Base-by-base conservation (phyloP, 2,329 filamentous ascomycete genomes). In the Fusarium nodosum region DNA sequence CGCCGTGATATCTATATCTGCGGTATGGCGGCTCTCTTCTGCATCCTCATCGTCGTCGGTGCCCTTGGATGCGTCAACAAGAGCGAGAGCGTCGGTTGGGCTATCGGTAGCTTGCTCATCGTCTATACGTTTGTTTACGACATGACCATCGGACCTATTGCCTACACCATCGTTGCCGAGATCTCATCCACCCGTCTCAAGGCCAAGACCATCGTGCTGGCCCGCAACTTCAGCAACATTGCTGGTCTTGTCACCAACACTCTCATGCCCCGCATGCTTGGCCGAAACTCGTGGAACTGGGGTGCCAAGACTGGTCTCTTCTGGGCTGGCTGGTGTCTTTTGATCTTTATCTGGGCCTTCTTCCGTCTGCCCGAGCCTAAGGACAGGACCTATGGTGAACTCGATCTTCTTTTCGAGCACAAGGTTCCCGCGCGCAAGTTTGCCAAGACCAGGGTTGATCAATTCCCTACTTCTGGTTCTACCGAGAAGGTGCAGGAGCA, bases 161-260 rank as follows among this genome's bases (percentile, higher is more conserved):
- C 91, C 80, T 97, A 96, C 81, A 94, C 93, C 0, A 86, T 97
- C 30, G 93, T 97, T 7, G 87, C 83, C 3, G 83, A 85, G 71
- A 76, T 84, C 6, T 78, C 79, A 0, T 83, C 82, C 7, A 83
- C 80, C n/a, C 80, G 81, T 36, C 78, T 85, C 28, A 79, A 82
- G 30, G 81, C 79, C 39, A 82, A 84, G 73, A 82, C 81, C 0
- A 80, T 85, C 33, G 82, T 82, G 15, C 60, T 85, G 15, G 82
- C 80, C 3, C 42, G 83, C 28, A 81, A 78, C 56, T 68, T 80
- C 4, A 87, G 86, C 78, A 85, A 87, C 68, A 74, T 86, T 10
- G 75, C 76, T 34, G 81, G 81, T 58, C 82, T 88, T 50, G 66
- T 82, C 24, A 81, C 79, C 69, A 85, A 82, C 56, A 72, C 82